Evolutionary conservation across 371 early-diverging fungal species (phyloP).

Genomic region (Apophysomyces elegans): DNA sequence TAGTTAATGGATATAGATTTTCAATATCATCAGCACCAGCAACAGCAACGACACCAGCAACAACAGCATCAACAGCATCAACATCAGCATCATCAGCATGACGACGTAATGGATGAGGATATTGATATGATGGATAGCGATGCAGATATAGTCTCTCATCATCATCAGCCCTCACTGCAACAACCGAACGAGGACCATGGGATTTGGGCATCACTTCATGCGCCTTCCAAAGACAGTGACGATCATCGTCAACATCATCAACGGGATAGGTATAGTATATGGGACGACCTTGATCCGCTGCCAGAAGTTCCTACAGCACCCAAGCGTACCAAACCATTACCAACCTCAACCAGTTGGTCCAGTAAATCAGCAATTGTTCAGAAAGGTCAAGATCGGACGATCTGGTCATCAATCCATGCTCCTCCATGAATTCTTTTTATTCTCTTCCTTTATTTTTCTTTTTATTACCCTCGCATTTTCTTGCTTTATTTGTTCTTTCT

Average conservation of each 20-base stretch:
- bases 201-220: background rate
- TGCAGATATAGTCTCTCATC: background rate
- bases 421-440: background rate
- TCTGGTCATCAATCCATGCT: conserved; percentile 10
- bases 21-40: too few relatives aligned
- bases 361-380: background rate
- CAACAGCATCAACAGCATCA: background rate
- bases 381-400: conserved; percentile 9
- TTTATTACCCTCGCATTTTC: background rate
- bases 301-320: background rate
- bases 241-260: background rate
- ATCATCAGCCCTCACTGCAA: too few relatives aligned
- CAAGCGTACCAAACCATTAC: background rate
- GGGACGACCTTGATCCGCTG: background rate
- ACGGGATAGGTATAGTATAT: too few relatives aligned
- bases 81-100: background rate
- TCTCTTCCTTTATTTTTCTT: background rate
- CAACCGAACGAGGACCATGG: background rate
- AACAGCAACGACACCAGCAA: too few relatives aligned
- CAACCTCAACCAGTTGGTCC: background rate
- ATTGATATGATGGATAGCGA: conserved; percentile 17
- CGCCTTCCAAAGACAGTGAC: background rate
- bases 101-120: conserved; percentile 16
- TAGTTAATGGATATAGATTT: too few relatives aligned
- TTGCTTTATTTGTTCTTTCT: background rate